These are phyloP conservation scores for Fusarium algeriense DNA, from an alignment of 2,329 filamentous ascomycete species.

Conservation along the genomic window DNA sequence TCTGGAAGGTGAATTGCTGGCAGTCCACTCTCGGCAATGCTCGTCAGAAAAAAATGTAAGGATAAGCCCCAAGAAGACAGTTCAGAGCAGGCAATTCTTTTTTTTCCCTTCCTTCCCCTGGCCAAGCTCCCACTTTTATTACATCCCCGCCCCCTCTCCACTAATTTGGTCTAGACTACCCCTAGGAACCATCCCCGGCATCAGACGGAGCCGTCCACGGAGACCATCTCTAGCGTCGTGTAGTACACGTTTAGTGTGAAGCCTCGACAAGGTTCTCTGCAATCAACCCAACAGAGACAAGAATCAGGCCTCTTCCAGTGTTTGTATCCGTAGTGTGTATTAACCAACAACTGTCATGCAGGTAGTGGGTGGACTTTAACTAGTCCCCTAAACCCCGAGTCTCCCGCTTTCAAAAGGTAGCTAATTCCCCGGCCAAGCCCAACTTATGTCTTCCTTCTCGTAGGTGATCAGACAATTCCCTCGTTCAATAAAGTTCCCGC, in stretches of 20 bases:
- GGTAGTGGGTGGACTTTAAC: background rate
- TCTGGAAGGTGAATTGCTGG: background rate
- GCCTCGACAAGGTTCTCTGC: background rate
- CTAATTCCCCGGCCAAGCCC: background rate
- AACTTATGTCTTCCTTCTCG: background rate
- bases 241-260: background rate
- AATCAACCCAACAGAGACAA: background rate
- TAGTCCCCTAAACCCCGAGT: background rate
- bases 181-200: slow-evolving; percentile 1
- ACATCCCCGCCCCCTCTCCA: background rate
- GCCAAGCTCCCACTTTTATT: slow-evolving; percentile 13
- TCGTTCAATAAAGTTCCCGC: background rate
- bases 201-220: slow-evolving; percentile 2
- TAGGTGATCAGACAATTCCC: background rate
- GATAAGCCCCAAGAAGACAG: slow-evolving; percentile 3
- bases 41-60: slow-evolving; percentile 1
- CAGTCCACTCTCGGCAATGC: slow-evolving; percentile 1
- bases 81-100: slow-evolving; percentile 7
- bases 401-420: background rate
- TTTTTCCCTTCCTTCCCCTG: background rate
- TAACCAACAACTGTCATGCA: background rate
- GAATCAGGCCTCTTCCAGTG: background rate
- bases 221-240: background rate
- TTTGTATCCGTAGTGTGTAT: background rate
- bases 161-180: slow-evolving; percentile 4